These are phyloP conservation scores for Crithidia fasciculata DNA, from an alignment of 208 protist species.

Conservation along the genomic window DNA sequence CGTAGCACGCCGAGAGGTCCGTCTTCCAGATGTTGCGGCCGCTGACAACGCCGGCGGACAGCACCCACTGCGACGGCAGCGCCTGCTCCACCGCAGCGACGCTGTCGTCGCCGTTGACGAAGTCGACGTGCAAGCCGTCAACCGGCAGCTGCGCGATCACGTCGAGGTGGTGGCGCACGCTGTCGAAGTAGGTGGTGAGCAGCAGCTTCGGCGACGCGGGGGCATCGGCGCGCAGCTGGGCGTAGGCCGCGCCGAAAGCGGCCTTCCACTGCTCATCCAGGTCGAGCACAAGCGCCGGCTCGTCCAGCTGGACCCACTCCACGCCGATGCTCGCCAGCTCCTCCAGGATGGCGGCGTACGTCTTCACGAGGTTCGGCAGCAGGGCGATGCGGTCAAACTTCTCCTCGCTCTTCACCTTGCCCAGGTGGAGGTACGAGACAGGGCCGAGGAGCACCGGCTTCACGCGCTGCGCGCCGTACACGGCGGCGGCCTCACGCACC, in stretches of 20 bases:
- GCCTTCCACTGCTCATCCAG: constrained; percentile 42
- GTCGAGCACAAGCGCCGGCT: constrained; percentile 83
- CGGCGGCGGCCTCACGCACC: constrained; percentile 58
- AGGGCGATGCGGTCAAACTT: constrained; percentile 53
- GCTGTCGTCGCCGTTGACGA: constrained; percentile 35
- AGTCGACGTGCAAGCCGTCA: constrained; percentile 85
- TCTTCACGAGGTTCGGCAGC: constrained; percentile 52
- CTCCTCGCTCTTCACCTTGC: constrained; percentile 61
- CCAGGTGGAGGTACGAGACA: constrained; percentile 78
- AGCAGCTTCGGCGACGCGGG: constrained; percentile 45
- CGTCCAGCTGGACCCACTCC: constrained; percentile 86
- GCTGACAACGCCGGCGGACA: constrained; percentile 85
- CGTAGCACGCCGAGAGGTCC: constrained; percentile 41
- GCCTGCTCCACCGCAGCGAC: constrained; percentile 42
- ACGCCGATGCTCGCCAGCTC: constrained; percentile 53
- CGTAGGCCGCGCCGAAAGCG: constrained; percentile 41
- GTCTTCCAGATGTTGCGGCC: constrained; percentile 87
- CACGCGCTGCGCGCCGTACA: constrained; percentile 39
- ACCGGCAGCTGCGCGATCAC: constrained; percentile 53
- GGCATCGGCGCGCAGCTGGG: constrained; percentile 25
- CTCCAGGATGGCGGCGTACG: constrained; percentile 75
- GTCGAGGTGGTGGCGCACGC: constrained; percentile 56
- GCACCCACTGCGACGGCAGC: constrained; percentile 52
- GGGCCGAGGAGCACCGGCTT: constrained; percentile 87
- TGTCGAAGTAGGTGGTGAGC: constrained; percentile 89